Conservation (phyloP, 805 yeast genomes). For the Komagataella pseudopastoris region DNA sequence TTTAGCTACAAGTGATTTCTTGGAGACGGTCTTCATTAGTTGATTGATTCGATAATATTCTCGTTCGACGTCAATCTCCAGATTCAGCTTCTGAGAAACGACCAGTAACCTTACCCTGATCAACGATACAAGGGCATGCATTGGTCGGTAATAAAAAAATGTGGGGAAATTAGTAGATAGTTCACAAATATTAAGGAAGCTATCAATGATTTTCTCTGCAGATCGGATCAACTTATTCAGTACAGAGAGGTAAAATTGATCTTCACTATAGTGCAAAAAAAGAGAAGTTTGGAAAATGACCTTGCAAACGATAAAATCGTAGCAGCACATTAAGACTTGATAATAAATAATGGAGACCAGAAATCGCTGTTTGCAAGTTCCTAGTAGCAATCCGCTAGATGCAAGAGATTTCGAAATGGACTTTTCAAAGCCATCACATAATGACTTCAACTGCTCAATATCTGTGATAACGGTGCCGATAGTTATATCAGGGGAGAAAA, state of each 20-base stretch:
- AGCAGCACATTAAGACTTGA: slow-evolving; percentile 35
- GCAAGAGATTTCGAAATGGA: slow-evolving; percentile 23
- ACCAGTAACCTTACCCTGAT: slow-evolving; percentile 31
- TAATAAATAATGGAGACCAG: slow-evolving; percentile 31
- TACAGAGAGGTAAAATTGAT: slow-evolving; percentile 22
- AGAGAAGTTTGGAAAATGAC: slow-evolving; percentile 16
- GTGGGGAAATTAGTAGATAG: slow-evolving; percentile 31
- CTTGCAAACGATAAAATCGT: slow-evolving; percentile 36
- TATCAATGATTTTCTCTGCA: slow-evolving; percentile 30
- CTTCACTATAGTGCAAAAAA: slow-evolving; percentile 6
- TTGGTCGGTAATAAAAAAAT: slow-evolving; percentile 37
- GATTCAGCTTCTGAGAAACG: slow-evolving; percentile 23
- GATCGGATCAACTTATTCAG: slow-evolving; percentile 27
- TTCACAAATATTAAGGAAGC: slow-evolving; percentile 26
- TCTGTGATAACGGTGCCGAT: not conserved
- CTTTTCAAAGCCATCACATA: slow-evolving; percentile 26
- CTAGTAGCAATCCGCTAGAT: slow-evolving; percentile 24
- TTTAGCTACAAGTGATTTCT: slow-evolving; percentile 16
- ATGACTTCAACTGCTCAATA: slow-evolving; percentile 8
- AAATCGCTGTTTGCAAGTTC: slow-evolving; percentile 21
- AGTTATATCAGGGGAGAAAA: slow-evolving; percentile 18
- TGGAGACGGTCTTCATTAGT: slow-evolving; percentile 11
- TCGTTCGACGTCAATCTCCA: slow-evolving; percentile 18
- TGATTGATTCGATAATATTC: slow-evolving; percentile 15
- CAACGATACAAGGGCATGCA: slow-evolving; percentile 35